Conservation (phyloP, 2,329 filamentous ascomycete genomes). For the Penicillium sp. region DNA sequence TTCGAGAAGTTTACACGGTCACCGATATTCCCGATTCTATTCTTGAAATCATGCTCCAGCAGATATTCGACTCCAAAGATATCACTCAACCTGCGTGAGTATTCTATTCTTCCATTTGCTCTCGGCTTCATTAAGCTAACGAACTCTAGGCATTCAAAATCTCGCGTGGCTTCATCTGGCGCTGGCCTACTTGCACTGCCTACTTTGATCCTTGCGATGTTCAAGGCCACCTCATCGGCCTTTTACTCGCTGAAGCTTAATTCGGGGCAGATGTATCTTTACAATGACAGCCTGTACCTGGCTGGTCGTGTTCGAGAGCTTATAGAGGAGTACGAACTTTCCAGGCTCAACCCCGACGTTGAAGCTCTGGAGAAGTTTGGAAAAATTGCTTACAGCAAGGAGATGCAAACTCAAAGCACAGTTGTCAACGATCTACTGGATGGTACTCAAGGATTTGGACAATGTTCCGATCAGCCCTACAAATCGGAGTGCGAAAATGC, state of each 20-base stretch:
- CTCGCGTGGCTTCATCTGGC: conserved; percentile 43
- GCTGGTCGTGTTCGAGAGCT: conserved; percentile 55
- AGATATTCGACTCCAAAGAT: conserved; percentile 44
- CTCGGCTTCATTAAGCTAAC: conserved; percentile 19
- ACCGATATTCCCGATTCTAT: conserved; percentile 84
- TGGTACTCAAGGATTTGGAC: conserved; percentile 62
- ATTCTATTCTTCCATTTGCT: neutral
- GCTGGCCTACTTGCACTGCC: conserved; percentile 48
- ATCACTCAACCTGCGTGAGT: conserved; percentile 41
- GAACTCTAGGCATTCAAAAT: conserved; percentile 30
- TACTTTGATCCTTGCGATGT: conserved; percentile 52
- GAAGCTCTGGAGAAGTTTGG: conserved; percentile 60
- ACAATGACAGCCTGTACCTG: conserved; percentile 64
- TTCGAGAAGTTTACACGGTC: conserved; percentile 84
- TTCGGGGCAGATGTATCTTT: conserved; percentile 63
- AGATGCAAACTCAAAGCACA: conserved; percentile 66
- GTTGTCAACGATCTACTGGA: conserved; percentile 64
- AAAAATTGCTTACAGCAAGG: conserved; percentile 61
- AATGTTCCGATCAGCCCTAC: conserved; percentile 61
- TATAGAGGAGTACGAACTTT: conserved; percentile 47
- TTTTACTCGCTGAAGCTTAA: conserved; percentile 47
- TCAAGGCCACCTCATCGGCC: conserved; percentile 49
- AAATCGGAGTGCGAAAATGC: conserved; percentile 62
- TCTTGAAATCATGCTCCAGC: conserved; percentile 42
- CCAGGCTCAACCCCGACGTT: conserved; percentile 56